phyloP scores from a whole-genome alignment of 1,139 yeast genomes.

The Candida buenavistaensis region DNA sequence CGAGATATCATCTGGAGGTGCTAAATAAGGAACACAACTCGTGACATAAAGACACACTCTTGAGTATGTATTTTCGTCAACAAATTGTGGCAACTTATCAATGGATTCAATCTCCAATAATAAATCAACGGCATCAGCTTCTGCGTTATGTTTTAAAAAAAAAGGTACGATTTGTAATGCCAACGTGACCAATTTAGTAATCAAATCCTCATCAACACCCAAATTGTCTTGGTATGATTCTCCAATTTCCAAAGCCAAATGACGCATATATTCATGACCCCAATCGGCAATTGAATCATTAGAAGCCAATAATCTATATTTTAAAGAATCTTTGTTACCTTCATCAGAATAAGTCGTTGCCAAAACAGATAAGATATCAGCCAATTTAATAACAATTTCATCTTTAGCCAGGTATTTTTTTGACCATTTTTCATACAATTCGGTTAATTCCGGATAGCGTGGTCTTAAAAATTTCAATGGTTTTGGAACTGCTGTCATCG shows the following conservation, averaged over 20 bases:
- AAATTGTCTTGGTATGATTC: conserved; percentile 72
- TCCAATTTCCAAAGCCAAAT: conserved; percentile 91
- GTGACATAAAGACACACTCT: conserved; percentile 94
- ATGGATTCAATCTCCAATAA: conserved; percentile 85
- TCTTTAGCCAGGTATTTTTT: conserved; percentile 52
- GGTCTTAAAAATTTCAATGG: conserved; percentile 95
- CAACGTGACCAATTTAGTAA: conserved; percentile 56
- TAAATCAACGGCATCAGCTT: conserved; percentile 96
- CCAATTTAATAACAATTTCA: conserved; percentile 35
- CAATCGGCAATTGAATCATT: conserved; percentile 71
- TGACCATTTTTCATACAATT: conserved; percentile 69
- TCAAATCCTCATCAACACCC: conserved; percentile 51
- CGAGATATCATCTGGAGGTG: conserved; percentile 90
- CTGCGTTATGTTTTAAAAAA: conserved; percentile 93
- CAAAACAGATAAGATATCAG: conserved; percentile 88
- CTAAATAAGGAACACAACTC: conserved; percentile 91
- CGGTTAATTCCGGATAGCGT: conserved; percentile 67
- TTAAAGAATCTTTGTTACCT: conserved; percentile 77
- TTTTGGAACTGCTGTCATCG: conserved; percentile 99
- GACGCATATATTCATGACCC: conserved; percentile 99
- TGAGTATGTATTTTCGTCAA: conserved; percentile 79
- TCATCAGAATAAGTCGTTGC: conserved; percentile 95
- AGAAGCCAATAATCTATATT: conserved; percentile 69
- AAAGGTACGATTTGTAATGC: conserved; percentile 83
- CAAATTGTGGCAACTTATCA: conserved; percentile 77